These are phyloP conservation scores for Aphanomyces stellatus DNA, from an alignment of 352 stramenopile genomes.

Conservation along the genomic window DNA sequence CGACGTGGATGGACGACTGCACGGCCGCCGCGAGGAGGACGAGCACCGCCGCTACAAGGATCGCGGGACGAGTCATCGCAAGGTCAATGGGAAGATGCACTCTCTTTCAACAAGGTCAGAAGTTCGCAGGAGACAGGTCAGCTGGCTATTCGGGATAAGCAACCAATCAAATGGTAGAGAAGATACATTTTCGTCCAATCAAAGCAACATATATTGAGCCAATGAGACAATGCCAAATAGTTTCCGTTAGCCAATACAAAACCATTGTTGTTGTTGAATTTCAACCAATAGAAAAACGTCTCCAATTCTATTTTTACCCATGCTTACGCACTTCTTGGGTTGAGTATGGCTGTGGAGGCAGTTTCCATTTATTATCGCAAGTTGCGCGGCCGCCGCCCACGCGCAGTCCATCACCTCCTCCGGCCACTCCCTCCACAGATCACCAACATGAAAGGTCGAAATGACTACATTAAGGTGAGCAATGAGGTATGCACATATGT, in stretches of 20 bases:
- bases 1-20: slow-evolving; percentile 10
- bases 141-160: neutral
- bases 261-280: neutral
- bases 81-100: too few species aligned
- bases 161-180: neutral
- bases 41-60: neutral
- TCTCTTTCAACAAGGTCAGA: neutral
- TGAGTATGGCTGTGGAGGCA: neutral
- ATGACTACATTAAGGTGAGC: slow-evolving; percentile 21
- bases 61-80: neutral
- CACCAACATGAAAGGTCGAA: neutral
- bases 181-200: neutral
- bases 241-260: neutral
- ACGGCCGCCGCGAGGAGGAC: neutral
- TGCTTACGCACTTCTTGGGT: neutral
- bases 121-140: neutral
- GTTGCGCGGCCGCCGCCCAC: neutral
- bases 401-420: neutral
- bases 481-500: slow-evolving; percentile 14
- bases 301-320: neutral
- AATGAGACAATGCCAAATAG: neutral
- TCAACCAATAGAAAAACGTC: neutral
- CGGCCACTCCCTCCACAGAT: too few species aligned
- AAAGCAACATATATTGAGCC: neutral
- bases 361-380: neutral